Conservation (phyloP, 345 rosid genomes). For the Gossypium bickii region DNA sequence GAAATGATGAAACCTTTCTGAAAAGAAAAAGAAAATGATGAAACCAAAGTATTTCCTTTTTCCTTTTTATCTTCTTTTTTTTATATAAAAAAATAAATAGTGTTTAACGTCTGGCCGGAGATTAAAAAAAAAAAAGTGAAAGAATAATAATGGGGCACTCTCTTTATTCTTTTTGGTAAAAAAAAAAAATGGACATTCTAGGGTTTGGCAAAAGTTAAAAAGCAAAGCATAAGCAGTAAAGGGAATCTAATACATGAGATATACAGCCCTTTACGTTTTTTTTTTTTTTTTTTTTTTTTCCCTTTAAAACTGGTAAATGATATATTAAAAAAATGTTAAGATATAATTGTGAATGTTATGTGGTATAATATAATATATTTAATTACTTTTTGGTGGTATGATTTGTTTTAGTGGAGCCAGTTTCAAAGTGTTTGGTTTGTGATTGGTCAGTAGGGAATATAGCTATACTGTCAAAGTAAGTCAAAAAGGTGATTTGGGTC, state of each 20-base stretch:
- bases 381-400: no score
- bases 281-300: no score
- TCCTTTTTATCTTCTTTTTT: background rate
- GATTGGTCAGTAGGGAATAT: constrained; percentile 33
- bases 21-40: background rate
- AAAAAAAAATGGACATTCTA: constrained; percentile 11
- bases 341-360: no score
- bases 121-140: background rate
- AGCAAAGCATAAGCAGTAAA: constrained; percentile 1
- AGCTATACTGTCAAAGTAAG: constrained; percentile 31
- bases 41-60: background rate
- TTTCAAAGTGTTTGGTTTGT: background rate
- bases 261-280: background rate
- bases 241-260: background rate
- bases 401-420: no score
- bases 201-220: constrained; percentile 29
- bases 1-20: background rate
- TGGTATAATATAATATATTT: no score
- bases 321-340: no score
- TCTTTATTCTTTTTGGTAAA: no score
- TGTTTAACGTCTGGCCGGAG: background rate
- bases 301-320: no score
- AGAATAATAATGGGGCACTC: no score
- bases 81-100: background rate
- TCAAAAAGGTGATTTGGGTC: constrained; percentile 25